Percentiles rank a stretch among this genome's conserved stretches.
phyloP scores from a whole-genome alignment of 2,329 filamentous ascomycete genomes.

The Zasmidium cellare region DNA sequence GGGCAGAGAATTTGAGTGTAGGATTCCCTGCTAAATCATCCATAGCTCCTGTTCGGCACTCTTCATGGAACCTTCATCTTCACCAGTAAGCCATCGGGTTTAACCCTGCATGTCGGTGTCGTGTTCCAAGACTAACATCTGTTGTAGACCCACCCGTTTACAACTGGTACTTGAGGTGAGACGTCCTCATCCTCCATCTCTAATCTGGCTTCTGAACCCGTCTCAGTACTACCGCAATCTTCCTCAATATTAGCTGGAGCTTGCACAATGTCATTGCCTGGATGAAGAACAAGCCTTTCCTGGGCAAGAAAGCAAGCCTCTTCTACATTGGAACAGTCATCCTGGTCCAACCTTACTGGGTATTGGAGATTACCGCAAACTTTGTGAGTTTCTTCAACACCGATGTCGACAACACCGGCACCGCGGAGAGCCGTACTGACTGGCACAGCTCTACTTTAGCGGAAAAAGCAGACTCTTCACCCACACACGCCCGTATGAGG shows the following conservation, averaged over 20 bases:
- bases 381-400: conserved; percentile 39
- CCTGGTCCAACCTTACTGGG: conserved; percentile 63
- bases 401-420: neutral
- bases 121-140: conserved; percentile 7
- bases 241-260: conserved; percentile 60
- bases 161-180: conserved; percentile 58
- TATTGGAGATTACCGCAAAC: conserved; percentile 65
- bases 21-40: neutral
- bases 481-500: conserved; percentile 59
- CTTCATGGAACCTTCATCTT: conserved; percentile 62
- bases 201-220: neutral
- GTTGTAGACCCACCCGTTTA: conserved; percentile 49
- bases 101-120: conserved; percentile 3
- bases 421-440: conserved; percentile 7
- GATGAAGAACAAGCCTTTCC: conserved; percentile 62
- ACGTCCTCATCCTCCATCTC: neutral
- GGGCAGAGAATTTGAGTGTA: conserved; percentile 3
- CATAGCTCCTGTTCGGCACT: conserved; percentile 38
- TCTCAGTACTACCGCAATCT: conserved; percentile 56
- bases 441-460: conserved; percentile 52
- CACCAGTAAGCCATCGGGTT: conserved; percentile 34
- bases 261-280: conserved; percentile 67
- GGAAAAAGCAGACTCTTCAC: conserved; percentile 48
- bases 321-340: conserved; percentile 62
- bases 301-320: conserved; percentile 50